These are phyloP conservation scores for Candida tallmaniae DNA, from an alignment of 805 yeast species.

Conservation along the genomic window DNA sequence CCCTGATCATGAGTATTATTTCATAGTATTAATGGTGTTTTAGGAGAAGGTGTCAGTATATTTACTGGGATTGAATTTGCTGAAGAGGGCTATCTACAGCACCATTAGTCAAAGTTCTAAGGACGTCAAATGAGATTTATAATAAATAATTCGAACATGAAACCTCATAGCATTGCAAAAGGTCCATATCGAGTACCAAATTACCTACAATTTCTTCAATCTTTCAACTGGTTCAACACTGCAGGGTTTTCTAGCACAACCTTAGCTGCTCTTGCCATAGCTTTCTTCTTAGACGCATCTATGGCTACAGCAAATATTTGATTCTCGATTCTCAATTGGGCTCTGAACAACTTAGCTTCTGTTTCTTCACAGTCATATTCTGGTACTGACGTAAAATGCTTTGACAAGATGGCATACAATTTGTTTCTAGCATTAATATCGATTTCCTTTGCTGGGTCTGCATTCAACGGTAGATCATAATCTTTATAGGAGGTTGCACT, in stretches of 20 bases:
- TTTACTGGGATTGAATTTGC: no score
- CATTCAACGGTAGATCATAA: slow-evolving; percentile 22
- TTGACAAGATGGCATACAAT: slow-evolving; percentile 35
- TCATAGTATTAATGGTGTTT: no score
- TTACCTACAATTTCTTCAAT: not conserved
- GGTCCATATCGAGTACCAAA: not conserved
- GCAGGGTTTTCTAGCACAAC: slow-evolving; percentile 22
- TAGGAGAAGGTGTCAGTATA: no score
- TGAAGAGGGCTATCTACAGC: no score
- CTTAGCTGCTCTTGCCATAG: slow-evolving; percentile 38
- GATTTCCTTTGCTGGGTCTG: slow-evolving; percentile 19
- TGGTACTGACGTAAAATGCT: slow-evolving; percentile 30
- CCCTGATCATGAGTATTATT: no score
- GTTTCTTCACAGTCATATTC: slow-evolving; percentile 24
- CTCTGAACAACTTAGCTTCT: slow-evolving; percentile 20
- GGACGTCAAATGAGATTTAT: no score
- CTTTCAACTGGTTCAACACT: not conserved
- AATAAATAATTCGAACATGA: no score
- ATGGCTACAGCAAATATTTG: slow-evolving; percentile 25
- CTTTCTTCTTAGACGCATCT: slow-evolving; percentile 35
- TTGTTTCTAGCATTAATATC: slow-evolving; percentile 36
- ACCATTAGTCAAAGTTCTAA: no score
- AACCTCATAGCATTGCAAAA: not conserved
- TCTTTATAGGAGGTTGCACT: not conserved
- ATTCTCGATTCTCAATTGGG: slow-evolving; percentile 27